Base-by-base conservation (phyloP, 2,329 filamentous ascomycete species). In the Fusarium ramigenum region DNA sequence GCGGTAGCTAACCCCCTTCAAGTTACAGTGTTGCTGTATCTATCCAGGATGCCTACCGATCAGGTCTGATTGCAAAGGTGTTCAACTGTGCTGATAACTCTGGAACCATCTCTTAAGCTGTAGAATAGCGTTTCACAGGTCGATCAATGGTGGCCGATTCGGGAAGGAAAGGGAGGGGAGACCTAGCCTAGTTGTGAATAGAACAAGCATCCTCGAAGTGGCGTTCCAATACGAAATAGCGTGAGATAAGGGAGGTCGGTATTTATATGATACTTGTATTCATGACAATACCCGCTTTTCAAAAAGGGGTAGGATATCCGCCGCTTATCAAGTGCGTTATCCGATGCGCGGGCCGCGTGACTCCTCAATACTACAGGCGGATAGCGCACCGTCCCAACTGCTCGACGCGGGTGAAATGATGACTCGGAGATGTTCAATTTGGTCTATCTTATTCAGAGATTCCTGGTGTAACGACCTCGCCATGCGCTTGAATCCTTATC, bases 81-180 rank as follows among this genome's bases (percentile, higher is more conserved):
- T 60, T 60, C 14, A 18, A 52, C 9, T 60, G 57, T 40, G 57
- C 57, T 9, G 57, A 60, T 25, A 60, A 60, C 14, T 60, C 57
- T 32, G 44, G 57, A n/a, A 60, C 57, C 9, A 60, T 60, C n/a
- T 60, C 57, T 18, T 58, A 9, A 58, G 18, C 19, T 5, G 10
- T 5, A 30, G 2, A 18, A 2, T 7, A 21, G 23, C 15, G 8
- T 15, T 23, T 30, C 23, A 3, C 9, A 0, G 5, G 10, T 18
- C 19, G 19, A n/a, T 5, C 2, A 5, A n/a, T 54, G 5, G 19
- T 12, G 34, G 50, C 23, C 6, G 7, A 40, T n/a, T 54, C 50
- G 19, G 50, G 19, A 40, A 4, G 2, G 12, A n/a, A 39, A 5
- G 1, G 34, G 34, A n/a, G 8, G 34, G 34, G 5, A 14, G 19